Percentiles rank a stretch among this genome's conserved stretches.
Evolutionary conservation across 176 grass and related monocot species (phyloP).

Genomic region (Tillandsia leiboldiana): DNA sequence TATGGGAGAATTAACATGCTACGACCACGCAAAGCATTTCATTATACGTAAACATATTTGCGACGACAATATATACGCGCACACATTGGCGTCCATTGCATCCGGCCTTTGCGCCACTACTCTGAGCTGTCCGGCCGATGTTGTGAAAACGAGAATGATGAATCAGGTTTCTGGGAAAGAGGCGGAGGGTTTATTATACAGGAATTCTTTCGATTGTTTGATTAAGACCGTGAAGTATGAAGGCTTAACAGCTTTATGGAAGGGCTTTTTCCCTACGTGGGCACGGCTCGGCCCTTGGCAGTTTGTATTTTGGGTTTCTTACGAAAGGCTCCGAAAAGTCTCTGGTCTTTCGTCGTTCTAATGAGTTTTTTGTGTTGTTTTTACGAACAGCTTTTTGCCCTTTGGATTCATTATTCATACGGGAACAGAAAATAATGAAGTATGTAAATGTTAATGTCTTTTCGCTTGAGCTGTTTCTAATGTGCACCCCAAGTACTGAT

Average conservation of each 20-base stretch:
- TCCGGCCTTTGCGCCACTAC: slow-evolving; percentile 57
- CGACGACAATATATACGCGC: slow-evolving; percentile 51
- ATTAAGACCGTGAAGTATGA: slow-evolving; percentile 51
- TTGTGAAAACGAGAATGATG: slow-evolving; percentile 94
- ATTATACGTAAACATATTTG: slow-evolving; percentile 53
- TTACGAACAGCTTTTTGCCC: neutral
- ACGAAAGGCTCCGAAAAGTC: slow-evolving; percentile 45
- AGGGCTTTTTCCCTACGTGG: slow-evolving; percentile 83
- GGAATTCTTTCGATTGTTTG: slow-evolving; percentile 81
- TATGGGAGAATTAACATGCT: slow-evolving; percentile 75
- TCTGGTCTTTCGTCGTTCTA: slow-evolving; percentile 74
- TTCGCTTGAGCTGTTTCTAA: no score
- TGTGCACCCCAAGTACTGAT: no score
- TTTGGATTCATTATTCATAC: no score
- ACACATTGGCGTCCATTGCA: slow-evolving; percentile 54
- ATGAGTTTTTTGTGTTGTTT: slow-evolving; percentile 7
- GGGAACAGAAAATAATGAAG: no score
- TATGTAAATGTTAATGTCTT: no score
- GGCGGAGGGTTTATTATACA: slow-evolving; percentile 27
- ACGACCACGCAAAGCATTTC: slow-evolving; percentile 71
- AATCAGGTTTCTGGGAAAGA: slow-evolving; percentile 39
- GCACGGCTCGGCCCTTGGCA: slow-evolving; percentile 81
- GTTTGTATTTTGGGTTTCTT: slow-evolving; percentile 93
- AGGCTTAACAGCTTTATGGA: slow-evolving; percentile 57
- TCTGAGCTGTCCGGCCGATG: slow-evolving; percentile 70